Evolutionary conservation across 2,329 filamentous ascomycete genomes (phyloP).

Genomic region (Colletotrichum theobromicola): DNA sequence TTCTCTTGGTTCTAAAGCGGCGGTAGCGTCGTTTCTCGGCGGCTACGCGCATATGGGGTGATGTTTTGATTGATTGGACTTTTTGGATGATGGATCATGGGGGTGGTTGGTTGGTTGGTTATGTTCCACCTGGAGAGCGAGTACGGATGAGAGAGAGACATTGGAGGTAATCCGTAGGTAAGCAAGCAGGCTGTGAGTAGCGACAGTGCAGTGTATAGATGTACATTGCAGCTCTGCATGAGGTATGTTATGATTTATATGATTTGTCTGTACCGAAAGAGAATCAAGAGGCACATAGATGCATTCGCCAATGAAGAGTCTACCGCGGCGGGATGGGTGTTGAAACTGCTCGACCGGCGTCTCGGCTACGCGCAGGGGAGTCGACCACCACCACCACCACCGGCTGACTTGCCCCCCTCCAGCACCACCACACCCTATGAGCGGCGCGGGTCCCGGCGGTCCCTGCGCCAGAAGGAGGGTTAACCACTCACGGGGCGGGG

Average conservation of each 20-base stretch:
- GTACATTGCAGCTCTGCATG: background rate
- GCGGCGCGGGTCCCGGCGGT: background rate
- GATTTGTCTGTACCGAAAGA: background rate
- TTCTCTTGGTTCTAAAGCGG: background rate
- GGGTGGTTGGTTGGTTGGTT: background rate
- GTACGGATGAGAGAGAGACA: background rate
- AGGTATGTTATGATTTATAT: background rate
- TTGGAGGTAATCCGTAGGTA: background rate
- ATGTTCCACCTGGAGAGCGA: background rate
- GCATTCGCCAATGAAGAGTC: background rate
- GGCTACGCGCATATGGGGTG: conserved; percentile 6
- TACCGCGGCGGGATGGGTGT: background rate
- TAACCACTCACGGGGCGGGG: background rate
- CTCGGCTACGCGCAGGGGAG: background rate
- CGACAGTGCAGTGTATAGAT: background rate
- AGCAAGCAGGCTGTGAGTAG: no score
- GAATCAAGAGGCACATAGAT: background rate
- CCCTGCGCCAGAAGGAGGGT: background rate
- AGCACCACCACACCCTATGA: background rate
- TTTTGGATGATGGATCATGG: background rate
- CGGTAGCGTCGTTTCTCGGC: conserved; percentile 6
- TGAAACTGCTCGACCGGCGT: background rate
- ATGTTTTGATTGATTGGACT: background rate
- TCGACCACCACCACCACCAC: background rate
- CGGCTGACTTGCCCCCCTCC: no score